Evolutionary conservation across 2,329 filamentous ascomycete genomes (phyloP), one percentile per base, ranked within the genome.

Genomic region (Calycina herbarum): DNA sequence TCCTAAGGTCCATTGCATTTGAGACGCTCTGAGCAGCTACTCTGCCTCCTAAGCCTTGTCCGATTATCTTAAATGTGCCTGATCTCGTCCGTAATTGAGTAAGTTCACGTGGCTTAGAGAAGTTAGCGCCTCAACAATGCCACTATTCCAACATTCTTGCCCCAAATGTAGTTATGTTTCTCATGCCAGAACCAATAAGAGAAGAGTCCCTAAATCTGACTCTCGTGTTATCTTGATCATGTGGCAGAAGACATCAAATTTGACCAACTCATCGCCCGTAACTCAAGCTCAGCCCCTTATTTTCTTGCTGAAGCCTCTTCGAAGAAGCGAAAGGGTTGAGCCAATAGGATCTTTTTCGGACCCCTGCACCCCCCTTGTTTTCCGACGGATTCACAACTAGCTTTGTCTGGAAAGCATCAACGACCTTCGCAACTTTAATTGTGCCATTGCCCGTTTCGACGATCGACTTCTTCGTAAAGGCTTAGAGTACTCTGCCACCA

Each of bases 361-460:
- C 20, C 45, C 45, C n/a, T 24, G 20, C 10, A 11, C 20, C 3
- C n/a, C 48, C 48, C 48, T 11, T 54, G 20, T 54, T 24, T 54
- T 54, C 20, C 48, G 20, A 24, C 48, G 48, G 48, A 54, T 54
- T 24, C 8, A 24, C 48, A 7, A 51, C 48, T 24, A 24, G n/a
- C 48, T 54, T 8, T 24, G 45, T 51, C 48, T 54, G 48, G 48
- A 24, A 54, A 54, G 20, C 20, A 24, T 54, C 48, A 54, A 54
- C 48, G 48, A 54, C 42, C 38, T 54, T 54, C n/a, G 20, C 24
- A 54, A 54, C 48, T 54, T 54, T 54, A 51, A 51, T 51, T 48
- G 6, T 51, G 45, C n/a, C 48, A 54, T 24, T 54, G 20, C 48
- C 48, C 48, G 20, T 24, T 17, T 13, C 20, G 48, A 51, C 20